Evolutionary conservation across 106 monocot species (phyloP).

Genomic region (Allium fistulosum): DNA sequence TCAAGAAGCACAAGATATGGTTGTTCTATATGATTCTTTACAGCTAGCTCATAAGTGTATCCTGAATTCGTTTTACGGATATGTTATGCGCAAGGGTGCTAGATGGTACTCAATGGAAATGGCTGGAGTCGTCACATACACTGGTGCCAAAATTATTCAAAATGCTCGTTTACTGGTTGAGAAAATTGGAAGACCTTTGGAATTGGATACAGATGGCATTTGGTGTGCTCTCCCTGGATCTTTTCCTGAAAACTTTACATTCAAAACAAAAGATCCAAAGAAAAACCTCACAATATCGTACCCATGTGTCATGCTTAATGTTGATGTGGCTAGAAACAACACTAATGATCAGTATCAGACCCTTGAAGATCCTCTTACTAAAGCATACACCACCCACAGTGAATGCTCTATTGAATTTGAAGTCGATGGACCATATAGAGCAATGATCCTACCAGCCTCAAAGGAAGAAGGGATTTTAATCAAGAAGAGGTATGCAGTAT

Average conservation of each 20-base stretch:
- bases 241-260: conserved; percentile 94
- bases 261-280: conserved; percentile 65
- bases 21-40: conserved; percentile 94
- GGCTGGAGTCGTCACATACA: conserved; percentile 99
- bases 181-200: conserved; percentile 89
- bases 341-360: conserved; percentile 99
- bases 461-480: conserved; percentile 98
- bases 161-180: conserved; percentile 94
- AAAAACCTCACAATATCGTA: conserved; percentile 90
- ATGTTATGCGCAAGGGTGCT: conserved; percentile 99
- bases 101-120: conserved; percentile 99
- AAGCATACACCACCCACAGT: conserved; percentile 79
- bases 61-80: conserved; percentile 98
- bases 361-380: conserved; percentile 64
- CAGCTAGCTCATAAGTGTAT: conserved; percentile 99
- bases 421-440: conserved; percentile 99
- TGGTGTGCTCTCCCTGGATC: conserved; percentile 99
- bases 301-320: conserved; percentile 98
- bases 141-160: conserved; percentile 97
- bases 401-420: conserved; percentile 99
- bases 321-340: conserved; percentile 96
- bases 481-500: conserved; percentile 98
- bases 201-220: conserved; percentile 98
- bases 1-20: conserved; percentile 99
- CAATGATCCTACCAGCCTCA: conserved; percentile 98